Conservation (phyloP, 1,139 yeast species). For the Hansenula anomala region DNA sequence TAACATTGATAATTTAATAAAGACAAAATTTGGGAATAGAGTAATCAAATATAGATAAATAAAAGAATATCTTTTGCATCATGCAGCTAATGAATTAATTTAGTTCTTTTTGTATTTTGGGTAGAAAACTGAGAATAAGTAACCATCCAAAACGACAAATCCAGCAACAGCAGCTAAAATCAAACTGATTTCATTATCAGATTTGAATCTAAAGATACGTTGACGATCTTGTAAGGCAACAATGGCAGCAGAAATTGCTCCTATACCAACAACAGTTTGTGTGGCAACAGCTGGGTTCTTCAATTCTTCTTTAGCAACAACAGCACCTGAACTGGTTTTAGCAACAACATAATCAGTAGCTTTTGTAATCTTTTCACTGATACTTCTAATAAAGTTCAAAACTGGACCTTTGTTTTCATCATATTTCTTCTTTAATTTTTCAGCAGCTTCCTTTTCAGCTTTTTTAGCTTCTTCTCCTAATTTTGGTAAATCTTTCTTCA, state of each 20-base stretch:
- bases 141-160: conserved; percentile 49
- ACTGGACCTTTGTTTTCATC: conserved; percentile 21
- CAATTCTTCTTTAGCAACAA: conserved; percentile 32
- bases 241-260: conserved; percentile 45
- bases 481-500: conserved; percentile 16
- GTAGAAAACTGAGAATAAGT: conserved; percentile 48
- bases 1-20: too few species aligned
- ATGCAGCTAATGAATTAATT: neutral
- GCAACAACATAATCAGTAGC: conserved; percentile 16
- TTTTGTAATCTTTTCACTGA: conserved; percentile 15
- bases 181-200: conserved; percentile 45
- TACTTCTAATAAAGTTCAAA: conserved; percentile 18
- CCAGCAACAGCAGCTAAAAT: conserved; percentile 54
- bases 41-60: too few species aligned
- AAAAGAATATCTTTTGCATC: neutral
- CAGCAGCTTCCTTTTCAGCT: conserved; percentile 18
- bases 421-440: conserved; percentile 21
- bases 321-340: conserved; percentile 15
- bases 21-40: too few species aligned
- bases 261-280: conserved; percentile 47
- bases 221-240: conserved; percentile 49
- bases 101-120: conserved; percentile 41
- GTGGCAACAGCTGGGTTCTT: conserved; percentile 60
- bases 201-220: conserved; percentile 32
- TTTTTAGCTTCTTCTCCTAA: conserved; percentile 13